Evolutionary conservation across 495 filamentous ascomycete genomes (phyloP).

Genomic region (Hyaloscypha finlandica): DNA sequence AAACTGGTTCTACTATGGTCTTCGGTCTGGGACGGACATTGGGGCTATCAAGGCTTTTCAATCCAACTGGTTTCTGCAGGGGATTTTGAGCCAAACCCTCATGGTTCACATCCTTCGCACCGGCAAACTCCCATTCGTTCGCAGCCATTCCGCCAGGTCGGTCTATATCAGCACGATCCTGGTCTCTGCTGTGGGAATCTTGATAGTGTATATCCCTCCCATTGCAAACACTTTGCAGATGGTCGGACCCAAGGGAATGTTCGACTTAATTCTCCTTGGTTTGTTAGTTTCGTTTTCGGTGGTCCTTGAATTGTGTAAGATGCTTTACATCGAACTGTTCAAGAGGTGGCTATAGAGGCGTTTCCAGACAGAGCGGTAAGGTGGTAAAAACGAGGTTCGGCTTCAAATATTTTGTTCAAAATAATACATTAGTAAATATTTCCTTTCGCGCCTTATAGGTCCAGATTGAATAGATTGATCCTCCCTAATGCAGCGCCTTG

Average conservation of each 20-base stretch:
- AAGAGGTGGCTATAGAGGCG: slow-evolving; percentile 6
- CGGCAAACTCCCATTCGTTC: not conserved
- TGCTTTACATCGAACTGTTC: slow-evolving; percentile 7
- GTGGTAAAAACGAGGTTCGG: not conserved
- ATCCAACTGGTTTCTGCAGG: slow-evolving; percentile 14
- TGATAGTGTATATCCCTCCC: not conserved
- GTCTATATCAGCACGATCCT: not conserved
- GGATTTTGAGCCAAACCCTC: slow-evolving; percentile 9
- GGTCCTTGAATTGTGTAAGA: not conserved
- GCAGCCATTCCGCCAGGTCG: not conserved
- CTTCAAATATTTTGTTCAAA: not conserved
- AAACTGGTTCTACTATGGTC: slow-evolving; percentile 14
- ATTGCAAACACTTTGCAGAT: not conserved
- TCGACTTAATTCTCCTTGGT: not conserved
- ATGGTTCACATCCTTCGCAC: slow-evolving; percentile 18
- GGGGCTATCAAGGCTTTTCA: slow-evolving; percentile 5
- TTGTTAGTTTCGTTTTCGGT: not conserved
- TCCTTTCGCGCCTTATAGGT: not conserved
- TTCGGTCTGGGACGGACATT: not conserved
- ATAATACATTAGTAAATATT: not conserved
- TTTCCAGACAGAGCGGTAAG: not conserved
- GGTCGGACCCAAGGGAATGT: not conserved
- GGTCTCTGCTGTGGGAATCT: not conserved
- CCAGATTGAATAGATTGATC: not conserved
- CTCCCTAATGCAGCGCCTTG: not conserved